Conservation (phyloP, 495 filamentous ascomycete species). For the Glutinoglossum americanum region DNA sequence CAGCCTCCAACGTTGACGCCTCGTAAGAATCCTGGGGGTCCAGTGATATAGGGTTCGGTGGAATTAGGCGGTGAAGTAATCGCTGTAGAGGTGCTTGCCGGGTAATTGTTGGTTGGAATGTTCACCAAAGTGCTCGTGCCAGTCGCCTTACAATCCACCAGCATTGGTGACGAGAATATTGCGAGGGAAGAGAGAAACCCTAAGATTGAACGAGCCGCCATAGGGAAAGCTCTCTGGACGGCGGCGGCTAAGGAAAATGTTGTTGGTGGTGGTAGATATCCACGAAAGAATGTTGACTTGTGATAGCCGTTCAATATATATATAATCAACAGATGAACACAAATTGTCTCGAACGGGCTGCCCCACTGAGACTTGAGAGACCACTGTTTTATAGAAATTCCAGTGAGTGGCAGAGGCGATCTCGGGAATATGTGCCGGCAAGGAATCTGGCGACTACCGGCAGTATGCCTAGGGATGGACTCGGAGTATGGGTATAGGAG, state of each 20-base stretch:
- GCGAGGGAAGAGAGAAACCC: neutral
- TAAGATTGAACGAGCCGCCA: neutral
- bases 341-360: no score
- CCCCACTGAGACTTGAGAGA: no score
- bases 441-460: neutral
- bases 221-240: neutral
- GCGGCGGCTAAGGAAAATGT: neutral
- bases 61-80: neutral
- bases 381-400: no score
- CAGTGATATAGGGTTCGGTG: neutral
- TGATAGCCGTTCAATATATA: neutral
- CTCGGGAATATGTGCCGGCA: no score
- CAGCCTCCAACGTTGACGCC: constrained; percentile 29
- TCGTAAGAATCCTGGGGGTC: constrained; percentile 10
- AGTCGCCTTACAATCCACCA: neutral
- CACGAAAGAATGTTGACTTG: neutral
- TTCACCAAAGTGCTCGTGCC: neutral
- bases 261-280: neutral
- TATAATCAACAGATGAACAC: no score
- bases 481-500: neutral
- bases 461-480: neutral
- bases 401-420: no score
- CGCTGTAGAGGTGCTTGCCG: neutral
- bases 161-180: neutral
- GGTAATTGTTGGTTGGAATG: neutral